Evolutionary conservation across 2,329 filamentous ascomycete species (phyloP).

Genomic region (Aspergillus sp.): DNA sequence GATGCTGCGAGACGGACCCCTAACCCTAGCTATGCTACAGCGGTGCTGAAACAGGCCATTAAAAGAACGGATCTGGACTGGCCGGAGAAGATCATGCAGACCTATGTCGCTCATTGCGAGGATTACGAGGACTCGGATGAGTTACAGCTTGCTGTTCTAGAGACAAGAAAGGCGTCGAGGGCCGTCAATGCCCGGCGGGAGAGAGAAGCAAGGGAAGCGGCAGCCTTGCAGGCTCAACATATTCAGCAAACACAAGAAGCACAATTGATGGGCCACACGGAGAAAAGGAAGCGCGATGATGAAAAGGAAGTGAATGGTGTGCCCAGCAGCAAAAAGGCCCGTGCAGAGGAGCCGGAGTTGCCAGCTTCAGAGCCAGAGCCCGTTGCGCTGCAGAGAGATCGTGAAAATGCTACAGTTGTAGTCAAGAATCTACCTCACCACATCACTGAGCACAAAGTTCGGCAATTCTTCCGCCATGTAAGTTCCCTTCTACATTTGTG

Average conservation of each 20-base stretch:
- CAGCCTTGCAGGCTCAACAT: conserved; percentile 20
- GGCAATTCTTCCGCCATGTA: conserved; percentile 81
- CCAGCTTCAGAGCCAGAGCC: conserved; percentile 28
- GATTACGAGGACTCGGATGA: conserved; percentile 79
- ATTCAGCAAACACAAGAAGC: conserved; percentile 16
- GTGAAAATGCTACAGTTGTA: conserved; percentile 83
- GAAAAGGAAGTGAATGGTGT: conserved; percentile 49
- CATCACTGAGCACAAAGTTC: conserved; percentile 66
- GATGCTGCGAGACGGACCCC: conserved; percentile 54
- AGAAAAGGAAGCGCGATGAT: conserved; percentile 69
- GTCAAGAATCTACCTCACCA: conserved; percentile 70
- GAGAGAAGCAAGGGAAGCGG: conserved; percentile 59
- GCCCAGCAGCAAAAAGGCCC: conserved; percentile 66
- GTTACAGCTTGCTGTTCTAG: conserved; percentile 68
- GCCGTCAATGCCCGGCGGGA: conserved; percentile 60
- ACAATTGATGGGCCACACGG: conserved; percentile 21
- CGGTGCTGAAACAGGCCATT: conserved; percentile 68
- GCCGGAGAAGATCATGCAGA: conserved; percentile 47
- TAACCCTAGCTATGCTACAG: conserved; percentile 69
- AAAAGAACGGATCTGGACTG: conserved; percentile 46
- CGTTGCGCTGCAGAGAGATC: conserved; percentile 64
- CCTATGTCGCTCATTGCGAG: conserved; percentile 60
- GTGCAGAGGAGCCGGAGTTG: conserved; percentile 34
- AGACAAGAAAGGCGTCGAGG: conserved; percentile 65
- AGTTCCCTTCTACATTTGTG: conserved; percentile 15